phyloP scores from a whole-genome alignment of 2,329 filamentous ascomycete genomes.

The Botrytis paeoniae region DNA sequence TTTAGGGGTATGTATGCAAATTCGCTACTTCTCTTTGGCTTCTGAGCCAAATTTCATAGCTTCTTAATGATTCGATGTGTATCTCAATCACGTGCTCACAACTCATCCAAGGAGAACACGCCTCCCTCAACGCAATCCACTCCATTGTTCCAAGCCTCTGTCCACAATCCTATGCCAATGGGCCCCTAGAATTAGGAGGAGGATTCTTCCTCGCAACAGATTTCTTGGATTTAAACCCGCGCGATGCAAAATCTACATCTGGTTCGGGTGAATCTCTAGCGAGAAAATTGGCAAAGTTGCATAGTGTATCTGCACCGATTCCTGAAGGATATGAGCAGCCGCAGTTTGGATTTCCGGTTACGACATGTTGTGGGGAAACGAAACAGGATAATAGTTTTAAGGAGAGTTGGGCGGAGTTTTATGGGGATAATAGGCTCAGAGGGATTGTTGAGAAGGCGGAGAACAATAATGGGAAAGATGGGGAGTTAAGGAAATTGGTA shows the following conservation, averaged over 20 bases:
- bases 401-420: conserved; percentile 80
- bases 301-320: conserved; percentile 69
- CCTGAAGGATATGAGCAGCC: conserved; percentile 56
- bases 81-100: conserved; percentile 13
- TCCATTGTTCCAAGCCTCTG: conserved; percentile 69
- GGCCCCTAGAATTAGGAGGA: conserved; percentile 46
- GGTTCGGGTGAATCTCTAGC: conserved; percentile 56
- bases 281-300: conserved; percentile 72
- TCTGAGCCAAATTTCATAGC: conserved; percentile 1
- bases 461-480: conserved; percentile 61
- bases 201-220: conserved; percentile 66
- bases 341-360: conserved; percentile 78
- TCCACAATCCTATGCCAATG: conserved; percentile 72
- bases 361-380: conserved; percentile 85
- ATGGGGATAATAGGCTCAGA: conserved; percentile 70
- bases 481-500: conserved; percentile 59
- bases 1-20: conserved; percentile 58
- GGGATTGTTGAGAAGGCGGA: conserved; percentile 59
- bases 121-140: conserved; percentile 80
- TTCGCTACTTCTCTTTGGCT: background rate
- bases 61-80: background rate
- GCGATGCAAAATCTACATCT: conserved; percentile 29
- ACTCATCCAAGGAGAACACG: conserved; percentile 65
- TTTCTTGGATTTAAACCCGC: conserved; percentile 64
- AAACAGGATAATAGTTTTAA: conserved; percentile 75